Evolutionary conservation across 2,329 filamentous ascomycete species (phyloP).

Genomic region (Scedosporium dehoogii): DNA sequence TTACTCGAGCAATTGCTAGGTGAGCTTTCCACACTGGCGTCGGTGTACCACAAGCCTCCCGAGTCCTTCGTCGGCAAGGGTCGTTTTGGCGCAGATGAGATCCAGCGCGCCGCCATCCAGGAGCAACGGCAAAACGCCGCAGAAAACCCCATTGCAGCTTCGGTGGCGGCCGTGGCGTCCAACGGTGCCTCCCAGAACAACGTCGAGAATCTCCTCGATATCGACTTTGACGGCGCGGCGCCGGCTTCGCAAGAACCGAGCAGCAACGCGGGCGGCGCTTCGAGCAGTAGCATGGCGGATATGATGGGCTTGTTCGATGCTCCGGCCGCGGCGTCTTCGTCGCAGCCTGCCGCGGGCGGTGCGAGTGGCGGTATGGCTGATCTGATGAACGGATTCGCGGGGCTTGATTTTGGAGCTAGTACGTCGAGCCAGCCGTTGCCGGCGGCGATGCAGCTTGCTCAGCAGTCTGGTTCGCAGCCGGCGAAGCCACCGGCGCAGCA

Average conservation of each 20-base stretch:
- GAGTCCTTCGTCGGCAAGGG: conserved; percentile 97
- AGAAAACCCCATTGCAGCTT: conserved; percentile 88
- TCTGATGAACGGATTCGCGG: conserved; percentile 80
- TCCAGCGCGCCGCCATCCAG: conserved; percentile 92
- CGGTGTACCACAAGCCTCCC: conserved; percentile 96
- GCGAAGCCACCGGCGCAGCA: conserved; percentile 28
- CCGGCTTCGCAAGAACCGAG: conserved; percentile 73
- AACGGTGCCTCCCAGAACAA: conserved; percentile 59
- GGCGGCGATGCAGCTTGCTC: conserved; percentile 46
- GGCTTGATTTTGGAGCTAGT: conserved; percentile 61
- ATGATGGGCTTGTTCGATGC: conserved; percentile 64
- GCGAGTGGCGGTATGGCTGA: conserved; percentile 63
- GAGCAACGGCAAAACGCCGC: conserved; percentile 87
- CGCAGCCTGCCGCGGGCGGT: conserved; percentile 9
- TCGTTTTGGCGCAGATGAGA: conserved; percentile 83
- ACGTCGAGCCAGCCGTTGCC: conserved; percentile 50
- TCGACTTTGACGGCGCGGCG: conserved; percentile 88
- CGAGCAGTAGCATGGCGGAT: conserved; percentile 44
- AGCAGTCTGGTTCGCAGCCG: conserved; percentile 17
- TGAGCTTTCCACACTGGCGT: conserved; percentile 89
- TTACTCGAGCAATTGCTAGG: conserved; percentile 83
- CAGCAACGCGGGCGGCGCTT: conserved; percentile 42
- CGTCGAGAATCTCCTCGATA: conserved; percentile 89
- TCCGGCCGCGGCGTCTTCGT: conserved; percentile 36
- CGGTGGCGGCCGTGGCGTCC: conserved; percentile 55